Base-by-base conservation (phyloP, 179 eudicot genomes). In the Corrigiola litoralis region DNA sequence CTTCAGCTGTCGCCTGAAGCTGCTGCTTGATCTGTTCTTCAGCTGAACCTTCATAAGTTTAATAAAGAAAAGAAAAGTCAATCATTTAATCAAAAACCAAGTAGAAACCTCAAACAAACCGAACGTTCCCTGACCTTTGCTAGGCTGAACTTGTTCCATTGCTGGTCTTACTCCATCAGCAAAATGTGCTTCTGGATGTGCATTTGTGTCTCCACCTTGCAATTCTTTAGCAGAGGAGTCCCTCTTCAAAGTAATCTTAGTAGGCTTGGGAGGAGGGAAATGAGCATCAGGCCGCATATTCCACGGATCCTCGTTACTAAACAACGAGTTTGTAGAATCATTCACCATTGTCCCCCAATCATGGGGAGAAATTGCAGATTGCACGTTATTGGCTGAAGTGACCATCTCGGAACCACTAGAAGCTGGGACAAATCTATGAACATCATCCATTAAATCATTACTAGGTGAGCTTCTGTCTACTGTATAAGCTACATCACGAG, bases 1-100 rank as follows among this genome's bases (percentile, higher is more conserved):
- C 98, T 77, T 90, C 98, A 16, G 97, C 98, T 42, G 90, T 95
- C 37, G 86, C 95, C 74, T 90, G 95, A 58, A 90, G 94, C 74
- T 92, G 97, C 76, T 85, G 92, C 81, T 83, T 90, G 67, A 83
- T 80, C 52, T 63, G 78, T 31, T 92, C 98, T 71, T 92, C 98
- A 27, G 86, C 82, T 55, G 90, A 90, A 49, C 87, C 92, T 85
- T 72, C 56, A 61, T n/a, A n/a, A n/a, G n/a, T n/a, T n/a, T n/a
- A 61, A 70, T 40, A 33, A 62, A 51, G 68, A 7, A 31, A 4
- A 53, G 2, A 36, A 57, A 32, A 55, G 55, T 67, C 8, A 67
- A 34, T 23, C 48, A 48, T 13, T 12, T 17, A 37, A 44, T n/a
- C 16, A 62, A 45, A 33, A 28, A 37, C 13, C 44, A 58, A 50